These are phyloP conservation scores for Paspalum vaginatum DNA, from an alignment of 176 grass and related monocot genomes.

Conservation along the genomic window DNA sequence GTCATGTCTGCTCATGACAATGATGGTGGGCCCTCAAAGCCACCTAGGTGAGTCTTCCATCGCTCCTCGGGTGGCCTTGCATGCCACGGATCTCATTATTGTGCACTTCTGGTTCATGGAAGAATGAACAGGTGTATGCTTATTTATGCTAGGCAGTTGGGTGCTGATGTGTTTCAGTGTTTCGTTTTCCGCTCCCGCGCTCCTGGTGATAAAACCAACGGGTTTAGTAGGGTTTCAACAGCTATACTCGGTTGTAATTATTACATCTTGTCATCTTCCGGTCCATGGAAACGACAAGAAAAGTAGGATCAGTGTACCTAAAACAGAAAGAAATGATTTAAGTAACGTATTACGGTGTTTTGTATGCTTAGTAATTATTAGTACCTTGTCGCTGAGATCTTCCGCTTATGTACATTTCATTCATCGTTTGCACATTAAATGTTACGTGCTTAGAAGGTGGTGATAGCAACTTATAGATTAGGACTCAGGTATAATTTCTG, in stretches of 20 bases:
- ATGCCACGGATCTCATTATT: slow-evolving; percentile 31
- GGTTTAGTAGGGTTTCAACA: slow-evolving; percentile 11
- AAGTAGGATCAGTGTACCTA: not conserved
- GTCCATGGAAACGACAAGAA: not conserved
- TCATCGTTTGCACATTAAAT: not conserved
- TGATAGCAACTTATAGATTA: not conserved
- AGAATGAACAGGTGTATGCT: slow-evolving; percentile 4
- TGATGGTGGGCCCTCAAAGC: slow-evolving; percentile 15
- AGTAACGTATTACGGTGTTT: not conserved
- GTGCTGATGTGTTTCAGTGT: slow-evolving; percentile 1
- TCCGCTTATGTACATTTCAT: not conserved
- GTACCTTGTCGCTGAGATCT: not conserved
- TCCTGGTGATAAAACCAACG: not conserved
- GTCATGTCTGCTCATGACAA: slow-evolving; percentile 36
- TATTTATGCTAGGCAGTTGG: slow-evolving; percentile 13
- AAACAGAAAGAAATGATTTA: not conserved
- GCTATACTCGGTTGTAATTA: not conserved
- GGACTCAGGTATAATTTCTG: not conserved
- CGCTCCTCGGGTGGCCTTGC: slow-evolving; percentile 15
- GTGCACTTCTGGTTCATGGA: not conserved
- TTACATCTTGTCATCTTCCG: slow-evolving; percentile 1
- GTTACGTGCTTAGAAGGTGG: not conserved
- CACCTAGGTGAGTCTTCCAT: slow-evolving; percentile 59
- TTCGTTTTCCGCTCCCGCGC: slow-evolving; percentile 9
- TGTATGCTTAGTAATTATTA: not conserved